Conservation (phyloP, 2,329 filamentous ascomycete species). For the Spiromastix sp. region DNA sequence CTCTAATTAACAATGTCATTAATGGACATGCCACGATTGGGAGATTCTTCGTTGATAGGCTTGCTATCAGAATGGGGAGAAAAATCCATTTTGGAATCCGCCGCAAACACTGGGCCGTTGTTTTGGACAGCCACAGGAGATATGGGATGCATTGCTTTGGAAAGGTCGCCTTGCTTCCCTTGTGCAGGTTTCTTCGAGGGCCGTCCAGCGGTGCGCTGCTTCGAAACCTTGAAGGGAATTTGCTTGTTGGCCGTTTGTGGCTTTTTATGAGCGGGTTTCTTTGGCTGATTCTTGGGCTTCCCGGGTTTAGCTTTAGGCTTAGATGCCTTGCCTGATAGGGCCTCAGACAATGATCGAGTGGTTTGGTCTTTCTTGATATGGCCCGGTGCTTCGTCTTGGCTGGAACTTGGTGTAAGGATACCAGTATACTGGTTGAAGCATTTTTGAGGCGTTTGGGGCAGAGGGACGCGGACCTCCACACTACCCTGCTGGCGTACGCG, state of each 20-base stretch:
- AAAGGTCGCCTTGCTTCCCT: conserved; percentile 17
- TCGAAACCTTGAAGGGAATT: too few species aligned
- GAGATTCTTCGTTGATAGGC: too few species aligned
- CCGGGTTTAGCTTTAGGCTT: conserved; percentile 10
- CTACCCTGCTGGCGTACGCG: conserved; percentile 29
- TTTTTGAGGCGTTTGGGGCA: conserved; percentile 26
- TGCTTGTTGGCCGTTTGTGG: conserved; percentile 4
- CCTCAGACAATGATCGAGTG: conserved; percentile 6
- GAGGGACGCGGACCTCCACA: conserved; percentile 30
- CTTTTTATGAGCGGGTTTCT: conserved; percentile 8
- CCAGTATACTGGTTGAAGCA: conserved; percentile 22
- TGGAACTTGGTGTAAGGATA: conserved; percentile 34
- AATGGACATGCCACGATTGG: too few species aligned
- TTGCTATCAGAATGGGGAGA: too few species aligned
- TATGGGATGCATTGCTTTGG: conserved; percentile 26
- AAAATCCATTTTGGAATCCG: too few species aligned
- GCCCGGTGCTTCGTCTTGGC: conserved; percentile 29
- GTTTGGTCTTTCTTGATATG: too few species aligned
- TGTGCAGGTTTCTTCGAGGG: too few species aligned
- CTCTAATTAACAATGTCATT: too few species aligned
- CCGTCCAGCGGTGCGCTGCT: too few species aligned
- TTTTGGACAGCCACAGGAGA: conserved; percentile 24
- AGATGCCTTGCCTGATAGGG: conserved; percentile 17
- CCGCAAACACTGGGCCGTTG: conserved; percentile 25
- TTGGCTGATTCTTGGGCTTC: neutral